Conservation (phyloP, 2,329 filamentous ascomycete genomes). For the Epichloe sp. region DNA sequence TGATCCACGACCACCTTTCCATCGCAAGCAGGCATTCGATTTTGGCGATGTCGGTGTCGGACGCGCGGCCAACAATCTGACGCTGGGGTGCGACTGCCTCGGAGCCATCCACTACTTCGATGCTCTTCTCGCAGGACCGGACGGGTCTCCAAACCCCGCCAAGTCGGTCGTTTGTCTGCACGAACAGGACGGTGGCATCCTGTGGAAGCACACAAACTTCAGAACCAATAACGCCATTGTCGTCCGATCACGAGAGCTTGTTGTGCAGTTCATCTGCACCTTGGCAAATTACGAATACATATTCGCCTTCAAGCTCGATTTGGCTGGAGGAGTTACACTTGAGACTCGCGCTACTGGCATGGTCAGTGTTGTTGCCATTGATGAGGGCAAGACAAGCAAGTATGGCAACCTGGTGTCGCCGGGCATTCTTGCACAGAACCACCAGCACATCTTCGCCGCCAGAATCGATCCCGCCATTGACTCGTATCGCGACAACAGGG, state of each 20-base stretch:
- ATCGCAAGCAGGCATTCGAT: conserved; percentile 60
- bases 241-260: conserved; percentile 45
- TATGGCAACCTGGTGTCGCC: conserved; percentile 52
- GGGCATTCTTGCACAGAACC: conserved; percentile 53
- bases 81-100: conserved; percentile 56
- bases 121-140: conserved; percentile 35
- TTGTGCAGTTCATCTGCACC: conserved; percentile 57
- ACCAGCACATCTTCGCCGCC: conserved; percentile 56
- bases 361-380: conserved; percentile 46
- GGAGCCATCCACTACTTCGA: conserved; percentile 55
- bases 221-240: conserved; percentile 50
- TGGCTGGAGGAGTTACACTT: conserved; percentile 45
- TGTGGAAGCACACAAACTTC: conserved; percentile 60
- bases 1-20: conserved; percentile 51
- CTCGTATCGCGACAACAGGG: conserved; percentile 32
- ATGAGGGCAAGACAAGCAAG: conserved; percentile 33
- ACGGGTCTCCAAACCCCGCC: conserved; percentile 37
- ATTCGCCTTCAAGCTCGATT: conserved; percentile 42
- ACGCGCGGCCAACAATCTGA: conserved; percentile 53
- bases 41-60: conserved; percentile 57
- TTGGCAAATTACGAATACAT: conserved; percentile 58
- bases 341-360: conserved; percentile 56
- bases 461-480: conserved; percentile 54
- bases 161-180: conserved; percentile 55
- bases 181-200: conserved; percentile 57